Base-by-base conservation (phyloP, 1,284 basidiomycete species). In the Schizophyllum commune region DNA sequence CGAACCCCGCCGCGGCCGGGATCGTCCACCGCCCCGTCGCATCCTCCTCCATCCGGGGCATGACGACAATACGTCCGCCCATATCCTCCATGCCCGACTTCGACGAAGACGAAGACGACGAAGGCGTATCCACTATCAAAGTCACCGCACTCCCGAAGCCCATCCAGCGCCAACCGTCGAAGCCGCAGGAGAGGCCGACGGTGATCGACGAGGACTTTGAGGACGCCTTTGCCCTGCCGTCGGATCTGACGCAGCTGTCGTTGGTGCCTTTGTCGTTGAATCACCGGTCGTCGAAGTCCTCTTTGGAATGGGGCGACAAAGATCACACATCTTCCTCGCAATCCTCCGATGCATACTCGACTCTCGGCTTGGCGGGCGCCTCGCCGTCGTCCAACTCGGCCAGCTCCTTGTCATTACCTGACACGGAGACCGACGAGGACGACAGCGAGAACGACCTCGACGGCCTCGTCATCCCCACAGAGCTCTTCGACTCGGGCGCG, bases 271-370 rank as follows among this genome's bases (percentile, higher is more conserved):
- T 88, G 63, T 83, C 86, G 32, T 81, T 90, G 33, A 82, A 78
- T 66, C 87, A 88, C 68, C 83, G 87, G 58, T 81, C 85, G 9
- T 92, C 90, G 61, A 91, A 91, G 74, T 83, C 83, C 58, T 91
- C 90, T 1, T 77, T 92, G 27, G 89, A 91, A 73, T 92, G 89
- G 88, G 86, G 87, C 39, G 89, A 91, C 74, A 87, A 84, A 71
- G 88, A 92, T 68, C 83, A 89, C 60, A 89, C 89, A 1, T 84
- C 81, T 1, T 55, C 53, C 27, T 92, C 90, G 3, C 86, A 89
- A 67, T 91, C 89, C 15, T 92, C 90, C 22, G 90, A 92, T 70
- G 83, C 89, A 5, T 91, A 89, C 68, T 91, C 89, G 47, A 80
- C 84, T 51, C 79, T 91, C 52, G 88, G 88, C 57, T 87, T 91